These are phyloP conservation scores for Kwoniella sp. DNA, from an alignment of 768 basidiomycete species.

Conservation along the genomic window DNA sequence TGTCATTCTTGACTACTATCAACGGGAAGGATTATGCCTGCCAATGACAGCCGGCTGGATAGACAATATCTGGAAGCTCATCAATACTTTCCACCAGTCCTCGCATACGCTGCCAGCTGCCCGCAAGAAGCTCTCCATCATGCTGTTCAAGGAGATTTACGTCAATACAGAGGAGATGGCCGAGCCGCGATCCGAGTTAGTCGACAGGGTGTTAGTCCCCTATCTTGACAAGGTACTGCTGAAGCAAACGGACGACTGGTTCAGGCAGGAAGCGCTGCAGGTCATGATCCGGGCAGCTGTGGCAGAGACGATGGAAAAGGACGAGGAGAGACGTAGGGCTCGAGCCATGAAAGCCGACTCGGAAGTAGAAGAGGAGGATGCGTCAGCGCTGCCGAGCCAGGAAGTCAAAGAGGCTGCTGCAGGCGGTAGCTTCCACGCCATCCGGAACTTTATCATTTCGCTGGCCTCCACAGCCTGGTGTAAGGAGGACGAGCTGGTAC, in stretches of 20 bases:
- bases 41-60: conserved; percentile 48
- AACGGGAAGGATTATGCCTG: conserved; percentile 43
- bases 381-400: conserved; percentile 23
- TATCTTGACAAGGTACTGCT: conserved; percentile 48
- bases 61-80: conserved; percentile 45
- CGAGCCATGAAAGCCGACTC: conserved; percentile 11
- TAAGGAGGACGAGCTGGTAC: conserved; percentile 14
- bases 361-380: conserved; percentile 31
- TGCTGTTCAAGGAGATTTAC: conserved; percentile 47
- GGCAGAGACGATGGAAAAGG: conserved; percentile 45
- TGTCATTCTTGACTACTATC: conserved; percentile 45
- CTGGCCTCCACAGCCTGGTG: conserved; percentile 36
- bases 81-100: conserved; percentile 38
- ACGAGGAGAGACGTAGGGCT: conserved; percentile 35
- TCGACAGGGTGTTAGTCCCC: conserved; percentile 48
- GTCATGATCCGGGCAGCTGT: conserved; percentile 46
- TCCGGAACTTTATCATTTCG: conserved; percentile 32
- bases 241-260: conserved; percentile 42
- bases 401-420: conserved; percentile 33
- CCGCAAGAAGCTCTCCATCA: conserved; percentile 26
- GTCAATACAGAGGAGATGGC: conserved; percentile 43
- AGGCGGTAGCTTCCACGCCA: conserved; percentile 36
- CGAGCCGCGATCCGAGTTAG: conserved; percentile 37
- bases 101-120: conserved; percentile 4
- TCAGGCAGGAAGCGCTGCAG: conserved; percentile 42